Evolutionary conservation across 768 basidiomycete genomes (phyloP).

Genomic region (Clathrus columnatus): DNA sequence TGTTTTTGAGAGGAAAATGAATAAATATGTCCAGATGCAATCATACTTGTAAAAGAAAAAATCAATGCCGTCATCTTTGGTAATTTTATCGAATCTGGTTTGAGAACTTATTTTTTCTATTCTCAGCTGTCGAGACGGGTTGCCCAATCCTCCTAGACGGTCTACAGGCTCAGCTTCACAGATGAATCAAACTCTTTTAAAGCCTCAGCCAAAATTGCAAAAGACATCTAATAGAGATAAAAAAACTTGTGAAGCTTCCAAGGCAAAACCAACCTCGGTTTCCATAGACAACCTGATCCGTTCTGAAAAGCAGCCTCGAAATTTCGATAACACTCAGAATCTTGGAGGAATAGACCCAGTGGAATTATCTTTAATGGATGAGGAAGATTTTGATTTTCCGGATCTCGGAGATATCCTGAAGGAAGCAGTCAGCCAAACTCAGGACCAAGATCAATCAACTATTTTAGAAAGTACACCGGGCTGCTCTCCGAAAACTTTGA

Average conservation of each 20-base stretch:
- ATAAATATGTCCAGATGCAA: constrained; percentile 47
- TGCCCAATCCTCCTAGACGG: constrained; percentile 39
- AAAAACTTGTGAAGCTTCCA: constrained; percentile 36
- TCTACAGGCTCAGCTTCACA: not conserved
- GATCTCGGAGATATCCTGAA: no score
- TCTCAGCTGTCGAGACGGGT: constrained; percentile 66
- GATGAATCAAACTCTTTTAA: not conserved
- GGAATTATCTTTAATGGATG: no score
- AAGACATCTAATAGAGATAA: constrained; percentile 18
- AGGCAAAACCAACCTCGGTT: not conserved
- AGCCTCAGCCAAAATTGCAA: constrained; percentile 18
- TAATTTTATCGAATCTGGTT: constrained; percentile 22
- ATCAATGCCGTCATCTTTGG: constrained; percentile 70
- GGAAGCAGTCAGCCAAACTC: no score
- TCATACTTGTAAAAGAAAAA: constrained; percentile 73
- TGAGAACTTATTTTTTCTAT: constrained; percentile 1
- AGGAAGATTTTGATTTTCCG: no score
- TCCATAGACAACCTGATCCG: not conserved
- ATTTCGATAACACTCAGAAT: no score
- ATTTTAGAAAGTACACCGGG: no score
- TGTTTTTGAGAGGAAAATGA: not conserved
- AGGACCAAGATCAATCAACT: no score
- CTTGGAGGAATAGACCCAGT: no score
- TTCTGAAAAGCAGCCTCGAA: not conserved
- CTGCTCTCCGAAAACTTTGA: not conserved